Base-by-base conservation (phyloP, 352 stramenopile genomes). In the Phytophthora tubulina region DNA sequence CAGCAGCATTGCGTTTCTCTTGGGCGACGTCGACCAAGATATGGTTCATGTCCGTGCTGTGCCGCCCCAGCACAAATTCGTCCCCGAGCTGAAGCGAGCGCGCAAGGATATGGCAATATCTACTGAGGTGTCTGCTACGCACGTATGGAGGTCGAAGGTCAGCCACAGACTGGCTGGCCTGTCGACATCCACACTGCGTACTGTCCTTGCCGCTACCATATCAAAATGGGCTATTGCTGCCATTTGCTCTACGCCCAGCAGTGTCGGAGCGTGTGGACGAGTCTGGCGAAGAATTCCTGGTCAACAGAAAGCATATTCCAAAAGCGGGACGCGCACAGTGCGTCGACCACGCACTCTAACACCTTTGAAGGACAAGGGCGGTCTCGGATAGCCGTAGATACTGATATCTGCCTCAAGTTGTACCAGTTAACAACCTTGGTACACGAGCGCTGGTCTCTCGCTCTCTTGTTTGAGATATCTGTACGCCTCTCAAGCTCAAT, bases 121-220 rank as follows among this genome's bases (percentile, higher is more conserved):
- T 3, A 33, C 45, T 10, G 13, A 50, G 44, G 59, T 21, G 3
- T 52, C 15, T 38, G 39, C 27, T 67, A 58, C 15, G 48, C 48
- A 13, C 59, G 59, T 3, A 67, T 67, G 59, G 59, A 67, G 49
- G 33, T 67, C 15, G 48, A 67, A 15, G 49, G 59, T 13, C 48
- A 67, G 9, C 49, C 46, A 6, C 8, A 30, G 1, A 54, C 30
- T 41, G 48, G 48, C 11, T 54, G 30, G 48, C 48, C 48, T 9
- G 49, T 59, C 21, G 9, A 67, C 31, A 27, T 54, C 7, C 46
- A 3, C 1, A 21, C 36, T 38, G 48, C 15, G 21, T 59, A 45
- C 30, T 53, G 59, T n/a, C 59, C 48, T 0, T 59, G 59, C 30
- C 15, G 31, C 4, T 67, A 59, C 48, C 15, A 53, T 14, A 17